These are phyloP conservation scores for Cyclotella choctawhatcheeana DNA, from an alignment of 108 stramenopile species.

Conservation along the genomic window DNA sequence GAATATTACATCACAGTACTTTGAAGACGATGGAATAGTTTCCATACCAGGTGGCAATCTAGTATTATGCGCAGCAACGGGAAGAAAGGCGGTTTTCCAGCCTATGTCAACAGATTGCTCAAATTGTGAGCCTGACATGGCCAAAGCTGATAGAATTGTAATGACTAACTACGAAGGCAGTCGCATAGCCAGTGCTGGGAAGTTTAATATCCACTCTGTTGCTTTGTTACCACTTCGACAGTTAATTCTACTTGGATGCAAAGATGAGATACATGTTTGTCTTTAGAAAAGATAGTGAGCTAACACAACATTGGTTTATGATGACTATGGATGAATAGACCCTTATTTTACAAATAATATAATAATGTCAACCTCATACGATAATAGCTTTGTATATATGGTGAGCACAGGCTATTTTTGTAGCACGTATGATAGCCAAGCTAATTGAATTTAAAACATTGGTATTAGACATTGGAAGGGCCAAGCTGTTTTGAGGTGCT, in stretches of 20 bases:
- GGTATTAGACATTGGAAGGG: too few species aligned
- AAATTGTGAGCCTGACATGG: not conserved
- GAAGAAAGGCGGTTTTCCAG: slow-evolving; percentile 33
- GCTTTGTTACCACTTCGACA: slow-evolving; percentile 32
- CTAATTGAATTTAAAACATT: too few species aligned
- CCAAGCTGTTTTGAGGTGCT: too few species aligned
- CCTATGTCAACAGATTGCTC: slow-evolving; percentile 5
- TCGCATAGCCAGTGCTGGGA: slow-evolving; percentile 30
- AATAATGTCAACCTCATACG: too few species aligned
- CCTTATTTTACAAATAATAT: too few species aligned
- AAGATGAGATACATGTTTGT: slow-evolving; percentile 36
- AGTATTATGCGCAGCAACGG: slow-evolving; percentile 21
- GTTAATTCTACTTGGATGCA: slow-evolving; percentile 28
- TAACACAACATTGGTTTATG: too few species aligned
- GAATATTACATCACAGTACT: slow-evolving; percentile 26
- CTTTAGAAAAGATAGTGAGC: not conserved
- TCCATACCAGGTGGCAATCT: slow-evolving; percentile 38
- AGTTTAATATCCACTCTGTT: slow-evolving; percentile 30
- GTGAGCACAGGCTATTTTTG: too few species aligned
- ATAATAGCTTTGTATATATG: too few species aligned
- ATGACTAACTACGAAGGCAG: slow-evolving; percentile 35
- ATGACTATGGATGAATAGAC: too few species aligned
- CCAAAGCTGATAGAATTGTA: slow-evolving; percentile 31
- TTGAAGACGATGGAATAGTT: slow-evolving; percentile 30
- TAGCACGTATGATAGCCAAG: too few species aligned